Evolutionary conservation across 2,329 filamentous ascomycete genomes (phyloP), one percentile per base, ranked within the genome.

Genomic region (Alternaria gansuensis): DNA sequence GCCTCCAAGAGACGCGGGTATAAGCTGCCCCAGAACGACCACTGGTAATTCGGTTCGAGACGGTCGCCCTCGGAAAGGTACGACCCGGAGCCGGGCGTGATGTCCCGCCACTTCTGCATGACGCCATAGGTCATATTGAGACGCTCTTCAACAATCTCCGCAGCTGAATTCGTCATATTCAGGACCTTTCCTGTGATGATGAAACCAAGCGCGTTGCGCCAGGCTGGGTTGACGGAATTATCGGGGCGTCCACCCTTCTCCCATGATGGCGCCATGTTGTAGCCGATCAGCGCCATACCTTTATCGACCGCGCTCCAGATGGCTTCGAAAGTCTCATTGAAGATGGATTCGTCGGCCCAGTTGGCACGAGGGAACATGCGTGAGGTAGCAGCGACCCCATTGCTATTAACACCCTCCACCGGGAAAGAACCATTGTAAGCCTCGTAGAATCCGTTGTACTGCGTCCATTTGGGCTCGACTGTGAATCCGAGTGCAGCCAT

Each of bases 221-320:
- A 51, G 17, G 48, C 48, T 31, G 48, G 48, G 34, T 51, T 51
- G 26, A 51, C 48, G 14, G 48, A 51, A 8, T 51, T 51, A n/a
- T 51, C 37, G n/a, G 48, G 48, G 37, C 48, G 26, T n/a, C 48
- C 48, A 24, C 48, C 48, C 36, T 48, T 48, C 21, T 48, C 21
- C 44, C 44, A 48, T 9, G 44, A 48, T n/a, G 31, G 44, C 21
- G 44, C 44, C 44, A 48, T 48, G 3, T 48, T 48, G 44, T 48
- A 48, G 44, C 44, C 29, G 14, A 48, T 48, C 44, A 48, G 29
- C 31, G 44, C 29, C 31, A 48, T 48, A 26, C 31, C 44, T 11
- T 48, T 21, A 9, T 48, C 44, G 21, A 48, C 44, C 13, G 44
- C 44, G 10, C 6, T 6, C 31, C 44, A 48, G 4, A 48, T 7